A percentile compares a stretch with the other conserved stretches of the same genome.
Evolutionary conservation across 441 rosid species (phyloP).

Genomic region (Erodium moschatum): DNA sequence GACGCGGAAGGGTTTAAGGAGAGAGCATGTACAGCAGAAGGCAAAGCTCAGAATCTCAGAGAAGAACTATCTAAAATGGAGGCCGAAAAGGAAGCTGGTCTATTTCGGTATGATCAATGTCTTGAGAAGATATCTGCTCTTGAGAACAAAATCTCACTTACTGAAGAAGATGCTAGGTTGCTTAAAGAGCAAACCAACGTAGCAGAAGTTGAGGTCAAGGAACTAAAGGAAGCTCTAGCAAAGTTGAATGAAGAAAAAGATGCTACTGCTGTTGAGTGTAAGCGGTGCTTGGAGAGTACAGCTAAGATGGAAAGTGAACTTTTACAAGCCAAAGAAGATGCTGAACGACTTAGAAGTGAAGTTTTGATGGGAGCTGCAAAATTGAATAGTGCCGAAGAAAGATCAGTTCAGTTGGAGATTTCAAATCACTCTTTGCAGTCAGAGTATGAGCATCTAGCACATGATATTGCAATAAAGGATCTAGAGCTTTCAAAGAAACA

Average conservation of each 20-base stretch:
- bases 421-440: slow-evolving; percentile 53
- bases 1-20: slow-evolving; percentile 29
- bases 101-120: slow-evolving; percentile 38
- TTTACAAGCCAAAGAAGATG: slow-evolving; percentile 49
- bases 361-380: slow-evolving; percentile 46
- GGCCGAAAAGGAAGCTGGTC: slow-evolving; percentile 45
- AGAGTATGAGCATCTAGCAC: slow-evolving; percentile 50
- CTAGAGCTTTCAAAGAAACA: slow-evolving; percentile 59
- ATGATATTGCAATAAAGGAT: slow-evolving; percentile 59
- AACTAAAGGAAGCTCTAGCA: slow-evolving; percentile 36
- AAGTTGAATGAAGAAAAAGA: slow-evolving; percentile 48
- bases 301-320: slow-evolving; percentile 54
- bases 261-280: slow-evolving; percentile 32
- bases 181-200: slow-evolving; percentile 42
- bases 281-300: slow-evolving; percentile 48
- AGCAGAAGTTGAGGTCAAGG: slow-evolving; percentile 52
- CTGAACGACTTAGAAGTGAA: slow-evolving; percentile 48
- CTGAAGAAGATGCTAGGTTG: slow-evolving; percentile 44
- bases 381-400: slow-evolving; percentile 57
- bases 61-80: slow-evolving; percentile 41
- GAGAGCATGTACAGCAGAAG: slow-evolving; percentile 39
- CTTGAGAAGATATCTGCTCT: slow-evolving; percentile 50
- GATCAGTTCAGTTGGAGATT: slow-evolving; percentile 41
- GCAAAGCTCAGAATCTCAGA: slow-evolving; percentile 40
- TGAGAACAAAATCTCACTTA: slow-evolving; percentile 46